Base-by-base conservation (phyloP, 495 filamentous ascomycete genomes). In the Poronia punctata region DNA sequence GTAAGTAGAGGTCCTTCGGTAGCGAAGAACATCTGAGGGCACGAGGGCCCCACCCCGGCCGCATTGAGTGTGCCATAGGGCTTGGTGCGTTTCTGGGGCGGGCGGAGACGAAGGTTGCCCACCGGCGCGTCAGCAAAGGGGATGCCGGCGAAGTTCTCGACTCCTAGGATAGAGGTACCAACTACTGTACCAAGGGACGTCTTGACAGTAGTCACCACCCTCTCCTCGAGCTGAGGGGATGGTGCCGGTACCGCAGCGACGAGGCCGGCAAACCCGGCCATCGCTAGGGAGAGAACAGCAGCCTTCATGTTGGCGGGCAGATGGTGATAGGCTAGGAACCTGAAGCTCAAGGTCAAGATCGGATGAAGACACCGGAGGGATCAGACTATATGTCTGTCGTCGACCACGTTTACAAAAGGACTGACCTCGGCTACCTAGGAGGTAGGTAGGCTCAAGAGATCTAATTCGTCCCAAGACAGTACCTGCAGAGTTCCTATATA, bases 21-120 rank as follows among this genome's bases (percentile, higher is more conserved):
- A 19, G 65, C 63, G 35, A 73, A 46, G 50, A 64, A 69, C 50
- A 72, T 64, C 52, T 82, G 76, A 1, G 76, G 74, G 49, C 78
- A 82, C 9, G 77, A 61, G 2, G 61, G 56, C 7, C 75, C 65
- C 2, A 51, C 30, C 0, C 66, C 63, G 0, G 67, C 71, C 2
- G 73, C 79, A 48, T 78, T 54, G 26, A 76, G 57, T 7, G 59
- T 70, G 1, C 73, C 75, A 7, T 76, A 49, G n/a, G 61, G 50
- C 24, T 53, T 45, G 22, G 52, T 65, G 19, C 64, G 53, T 23
- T 53, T 60, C 39, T 66, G 61, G 7, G 70, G 67, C 9, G 65
- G 62, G 35, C 50, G 57, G 21, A 74, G 66, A 4, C 69, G 64
- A 5, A 65, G 48, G 11, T 49, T 41, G n/a, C 68, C 68, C 12